Evolutionary conservation across 495 filamentous ascomycete species (phyloP).

Genomic region (Trypethelium eluteriae): DNA sequence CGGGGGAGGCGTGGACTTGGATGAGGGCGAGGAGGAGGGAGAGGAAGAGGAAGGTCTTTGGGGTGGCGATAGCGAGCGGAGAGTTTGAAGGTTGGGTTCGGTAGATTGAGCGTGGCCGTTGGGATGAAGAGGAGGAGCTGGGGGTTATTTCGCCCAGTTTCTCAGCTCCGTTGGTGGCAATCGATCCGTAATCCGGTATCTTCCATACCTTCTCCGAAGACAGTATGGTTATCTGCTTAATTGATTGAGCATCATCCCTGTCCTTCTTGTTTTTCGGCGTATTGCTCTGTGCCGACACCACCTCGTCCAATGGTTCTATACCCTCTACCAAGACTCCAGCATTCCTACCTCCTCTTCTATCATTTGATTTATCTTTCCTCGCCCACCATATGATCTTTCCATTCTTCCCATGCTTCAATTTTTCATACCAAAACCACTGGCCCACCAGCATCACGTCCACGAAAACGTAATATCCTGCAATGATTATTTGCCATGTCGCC

Average conservation of each 20-base stretch:
- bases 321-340: constrained; percentile 20
- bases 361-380: constrained; percentile 19
- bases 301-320: constrained; percentile 4
- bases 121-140: constrained; percentile 14
- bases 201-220: constrained; percentile 9
- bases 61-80: constrained; percentile 24
- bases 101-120: constrained; percentile 19
- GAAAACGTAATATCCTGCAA: constrained; percentile 60
- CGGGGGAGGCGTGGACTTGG: constrained; percentile 23
- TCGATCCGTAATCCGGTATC: not conserved
- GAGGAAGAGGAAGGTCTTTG: constrained; percentile 30
- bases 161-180: not conserved
- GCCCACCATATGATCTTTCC: constrained; percentile 25
- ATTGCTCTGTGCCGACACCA: not conserved
- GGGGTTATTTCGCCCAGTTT: constrained; percentile 6
- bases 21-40: constrained; percentile 31
- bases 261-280: constrained; percentile 9
- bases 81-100: constrained; percentile 16
- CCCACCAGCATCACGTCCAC: constrained; percentile 56
- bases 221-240: not conserved
- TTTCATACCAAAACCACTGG: constrained; percentile 65
- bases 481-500: constrained; percentile 61
- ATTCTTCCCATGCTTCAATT: constrained; percentile 40
- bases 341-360: constrained; percentile 12
- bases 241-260: not conserved